phyloP scores from a whole-genome alignment of 306 rosid genomes.

The Argentina anserina region DNA sequence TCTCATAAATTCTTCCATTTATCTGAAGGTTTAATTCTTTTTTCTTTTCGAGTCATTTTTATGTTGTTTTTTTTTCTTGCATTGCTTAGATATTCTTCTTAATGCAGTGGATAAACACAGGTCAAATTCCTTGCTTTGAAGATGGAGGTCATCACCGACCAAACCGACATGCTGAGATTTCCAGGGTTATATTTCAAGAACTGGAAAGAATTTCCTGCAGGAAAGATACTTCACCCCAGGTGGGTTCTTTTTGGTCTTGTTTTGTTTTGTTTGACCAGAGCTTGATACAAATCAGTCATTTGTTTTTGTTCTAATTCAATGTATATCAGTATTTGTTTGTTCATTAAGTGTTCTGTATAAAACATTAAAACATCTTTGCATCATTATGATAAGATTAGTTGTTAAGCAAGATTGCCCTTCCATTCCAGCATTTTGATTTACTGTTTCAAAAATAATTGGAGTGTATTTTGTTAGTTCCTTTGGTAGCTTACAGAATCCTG shows the following conservation, averaged over 20 bases:
- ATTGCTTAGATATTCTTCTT: constrained; percentile 33
- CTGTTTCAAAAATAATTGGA: neutral
- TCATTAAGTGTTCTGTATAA: neutral
- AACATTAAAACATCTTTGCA: constrained; percentile 3
- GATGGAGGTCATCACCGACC: constrained; percentile 98
- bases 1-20: constrained; percentile 79
- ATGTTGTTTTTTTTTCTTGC: constrained; percentile 9
- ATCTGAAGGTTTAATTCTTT: constrained; percentile 65
- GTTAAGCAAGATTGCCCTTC: neutral
- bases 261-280: constrained; percentile 5
- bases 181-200: constrained; percentile 87
- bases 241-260: constrained; percentile 6
- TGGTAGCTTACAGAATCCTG: neutral
- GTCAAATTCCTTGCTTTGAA: constrained; percentile 95
- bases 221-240: constrained; percentile 82
- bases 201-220: constrained; percentile 57
- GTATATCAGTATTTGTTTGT: too few relatives aligned
- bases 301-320: constrained; percentile 17
- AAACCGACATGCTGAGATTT: constrained; percentile 93
- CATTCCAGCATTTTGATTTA: neutral
- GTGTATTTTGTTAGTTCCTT: neutral
- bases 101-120: constrained; percentile 97
- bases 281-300: too few relatives aligned
- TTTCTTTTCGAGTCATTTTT: constrained; percentile 7
- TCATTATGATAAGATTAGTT: neutral